Evolutionary conservation across 179 eudicot genomes (phyloP).

Genomic region (Silene noctiflora): DNA sequence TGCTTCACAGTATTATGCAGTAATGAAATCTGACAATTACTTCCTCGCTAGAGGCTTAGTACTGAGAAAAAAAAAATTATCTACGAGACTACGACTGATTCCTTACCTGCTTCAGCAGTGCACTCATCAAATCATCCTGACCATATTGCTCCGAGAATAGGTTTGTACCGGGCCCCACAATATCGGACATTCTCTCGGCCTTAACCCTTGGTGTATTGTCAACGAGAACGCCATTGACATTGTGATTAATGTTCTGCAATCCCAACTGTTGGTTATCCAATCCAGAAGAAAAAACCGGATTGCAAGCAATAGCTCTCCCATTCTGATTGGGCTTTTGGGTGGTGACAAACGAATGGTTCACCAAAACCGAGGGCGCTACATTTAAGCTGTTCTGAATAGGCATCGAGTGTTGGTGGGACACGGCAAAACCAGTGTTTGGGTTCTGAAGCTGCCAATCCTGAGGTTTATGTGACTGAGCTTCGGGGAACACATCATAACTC

Average conservation of each 20-base stretch:
- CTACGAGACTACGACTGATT: slow-evolving; percentile 30
- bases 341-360: slow-evolving; percentile 39
- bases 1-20: background rate
- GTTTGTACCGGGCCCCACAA: slow-evolving; percentile 37
- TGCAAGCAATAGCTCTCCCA: slow-evolving; percentile 35
- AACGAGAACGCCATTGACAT: slow-evolving; percentile 25
- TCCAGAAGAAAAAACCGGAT: slow-evolving; percentile 36
- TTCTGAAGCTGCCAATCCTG: slow-evolving; percentile 61
- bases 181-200: slow-evolving; percentile 49
- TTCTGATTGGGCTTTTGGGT: slow-evolving; percentile 36
- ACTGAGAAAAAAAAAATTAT: slow-evolving; percentile 8
- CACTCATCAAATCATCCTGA: slow-evolving; percentile 78
- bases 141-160: slow-evolving; percentile 46
- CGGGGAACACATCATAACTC: slow-evolving; percentile 54
- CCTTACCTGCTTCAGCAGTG: slow-evolving; percentile 67
- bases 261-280: slow-evolving; percentile 38
- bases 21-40: background rate
- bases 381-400: slow-evolving; percentile 37
- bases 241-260: slow-evolving; percentile 33
- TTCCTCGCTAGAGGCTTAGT: slow-evolving; percentile 16
- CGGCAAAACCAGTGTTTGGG: slow-evolving; percentile 33
- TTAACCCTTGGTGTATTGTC: slow-evolving; percentile 48
- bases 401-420: slow-evolving; percentile 29
- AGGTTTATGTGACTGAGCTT: slow-evolving; percentile 44
- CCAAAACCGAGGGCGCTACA: slow-evolving; percentile 50